Percentiles rank a stretch among this genome's conserved stretches.
These are phyloP conservation scores for Cyclotella atomus DNA, from an alignment of 108 stramenopile species.

Conservation along the genomic window DNA sequence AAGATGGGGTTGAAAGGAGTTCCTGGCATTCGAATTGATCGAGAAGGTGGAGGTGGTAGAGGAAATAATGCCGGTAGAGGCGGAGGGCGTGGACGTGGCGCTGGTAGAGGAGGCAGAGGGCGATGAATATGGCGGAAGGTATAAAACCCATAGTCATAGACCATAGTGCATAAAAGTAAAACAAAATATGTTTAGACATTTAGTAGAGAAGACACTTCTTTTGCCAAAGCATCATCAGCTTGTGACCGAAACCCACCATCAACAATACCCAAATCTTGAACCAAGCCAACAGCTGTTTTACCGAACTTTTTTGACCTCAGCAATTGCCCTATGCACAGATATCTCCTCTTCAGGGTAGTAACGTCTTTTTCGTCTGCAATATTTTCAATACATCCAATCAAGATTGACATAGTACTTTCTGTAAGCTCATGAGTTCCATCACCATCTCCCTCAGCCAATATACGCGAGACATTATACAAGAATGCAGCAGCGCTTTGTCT, in stretches of 20 bases:
- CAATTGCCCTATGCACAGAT: slow-evolving; percentile 37
- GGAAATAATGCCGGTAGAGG: neutral
- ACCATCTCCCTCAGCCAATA: slow-evolving; percentile 15
- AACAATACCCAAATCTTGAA: slow-evolving; percentile 39
- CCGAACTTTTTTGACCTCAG: slow-evolving; percentile 30
- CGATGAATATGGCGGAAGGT: too few relatives aligned
- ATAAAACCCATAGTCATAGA: too few relatives aligned
- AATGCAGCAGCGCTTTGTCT: slow-evolving; percentile 67
- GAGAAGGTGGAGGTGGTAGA: neutral
- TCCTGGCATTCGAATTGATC: slow-evolving; percentile 61
- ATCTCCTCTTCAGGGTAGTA: slow-evolving; percentile 44
- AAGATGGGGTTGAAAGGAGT: slow-evolving; percentile 90
- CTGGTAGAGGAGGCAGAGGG: neutral
- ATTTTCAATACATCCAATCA: slow-evolving; percentile 62
- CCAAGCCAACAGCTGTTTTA: slow-evolving; percentile 29
- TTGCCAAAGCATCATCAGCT: slow-evolving; percentile 19
- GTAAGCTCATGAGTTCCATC: slow-evolving; percentile 44
- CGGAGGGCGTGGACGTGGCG: neutral
- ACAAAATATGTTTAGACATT: too few relatives aligned
- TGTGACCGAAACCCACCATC: slow-evolving; percentile 13
- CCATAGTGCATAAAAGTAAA: too few relatives aligned
- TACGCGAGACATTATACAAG: slow-evolving; percentile 58
- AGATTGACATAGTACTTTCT: slow-evolving; percentile 56
- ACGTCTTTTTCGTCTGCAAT: slow-evolving; percentile 57
- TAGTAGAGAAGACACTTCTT: slow-evolving; percentile 30